A percentile compares a stretch with the other conserved stretches of the same genome.
These are phyloP conservation scores for Hypoxylon intermedium DNA, from an alignment of 495 filamentous ascomycete species.

Conservation along the genomic window DNA sequence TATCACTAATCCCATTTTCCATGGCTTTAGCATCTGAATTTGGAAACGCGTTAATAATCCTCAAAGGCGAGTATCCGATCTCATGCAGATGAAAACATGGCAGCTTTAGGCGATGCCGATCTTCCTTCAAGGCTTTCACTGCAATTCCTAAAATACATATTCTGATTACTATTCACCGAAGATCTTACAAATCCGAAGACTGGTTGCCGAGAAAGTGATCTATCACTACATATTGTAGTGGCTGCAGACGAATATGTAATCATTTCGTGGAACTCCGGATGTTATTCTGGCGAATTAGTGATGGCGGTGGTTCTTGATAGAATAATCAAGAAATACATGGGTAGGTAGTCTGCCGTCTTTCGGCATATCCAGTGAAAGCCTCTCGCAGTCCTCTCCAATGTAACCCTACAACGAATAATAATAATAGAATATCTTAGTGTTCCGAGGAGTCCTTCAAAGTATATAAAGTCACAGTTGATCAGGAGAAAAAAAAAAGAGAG, in stretches of 20 bases:
- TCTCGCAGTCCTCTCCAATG: neutral
- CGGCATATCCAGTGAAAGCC: neutral
- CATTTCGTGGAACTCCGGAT: neutral
- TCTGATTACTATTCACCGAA: conserved; percentile 4
- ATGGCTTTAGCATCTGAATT: too few relatives aligned
- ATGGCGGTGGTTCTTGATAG: conserved; percentile 27
- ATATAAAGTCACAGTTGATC: conserved; percentile 12
- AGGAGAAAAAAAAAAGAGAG: neutral
- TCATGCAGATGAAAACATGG: too few relatives aligned
- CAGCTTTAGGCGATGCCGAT: too few relatives aligned
- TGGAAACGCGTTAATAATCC: too few relatives aligned
- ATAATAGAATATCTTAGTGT: neutral
- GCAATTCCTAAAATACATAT: neutral
- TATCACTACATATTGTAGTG: neutral
- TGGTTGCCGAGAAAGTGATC: conserved; percentile 6
- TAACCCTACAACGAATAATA: too few relatives aligned
- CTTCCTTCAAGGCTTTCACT: neutral
- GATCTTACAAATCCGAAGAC: neutral
- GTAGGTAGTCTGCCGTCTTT: neutral
- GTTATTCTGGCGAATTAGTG: conserved; percentile 7
- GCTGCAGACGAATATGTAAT: conserved; percentile 9
- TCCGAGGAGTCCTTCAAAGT: neutral
- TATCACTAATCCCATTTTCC: too few relatives aligned
- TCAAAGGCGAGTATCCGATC: too few relatives aligned
- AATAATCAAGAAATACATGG: conserved; percentile 36